Percentiles rank a stretch among this genome's conserved stretches.
These are phyloP conservation scores for Lodderomyces orthopsilosis DNA, from an alignment of 1,139 yeast genomes.

Conservation along the genomic window DNA sequence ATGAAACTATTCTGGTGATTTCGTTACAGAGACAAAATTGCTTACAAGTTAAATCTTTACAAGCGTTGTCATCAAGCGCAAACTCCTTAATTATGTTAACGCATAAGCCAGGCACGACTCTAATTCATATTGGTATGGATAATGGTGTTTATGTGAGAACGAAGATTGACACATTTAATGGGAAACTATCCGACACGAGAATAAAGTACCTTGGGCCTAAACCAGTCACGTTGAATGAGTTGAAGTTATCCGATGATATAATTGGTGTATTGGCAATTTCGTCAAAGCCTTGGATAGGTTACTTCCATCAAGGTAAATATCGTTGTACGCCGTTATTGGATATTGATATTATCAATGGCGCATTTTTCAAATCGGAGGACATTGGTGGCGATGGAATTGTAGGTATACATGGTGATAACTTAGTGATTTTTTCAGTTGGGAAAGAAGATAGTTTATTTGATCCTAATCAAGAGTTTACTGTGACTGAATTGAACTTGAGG, in stretches of 20 bases:
- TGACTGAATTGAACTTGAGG: conserved; percentile 42
- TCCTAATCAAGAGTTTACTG: conserved; percentile 45
- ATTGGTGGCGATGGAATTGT: conserved; percentile 61
- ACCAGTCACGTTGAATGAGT: conserved; percentile 51
- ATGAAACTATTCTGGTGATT: conserved; percentile 66
- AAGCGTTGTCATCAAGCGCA: conserved; percentile 63
- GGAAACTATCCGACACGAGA: conserved; percentile 64
- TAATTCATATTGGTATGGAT: conserved; percentile 73
- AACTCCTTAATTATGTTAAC: conserved; percentile 43
- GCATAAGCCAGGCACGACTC: conserved; percentile 11
- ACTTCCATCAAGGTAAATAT: conserved; percentile 24
- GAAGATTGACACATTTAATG: conserved; percentile 54
- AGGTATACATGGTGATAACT: conserved; percentile 52
- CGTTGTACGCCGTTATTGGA: conserved; percentile 44
- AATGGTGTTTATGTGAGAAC: conserved; percentile 79
- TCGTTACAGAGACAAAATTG: conserved; percentile 65
- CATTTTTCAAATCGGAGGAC: conserved; percentile 64
- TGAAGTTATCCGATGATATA: conserved; percentile 22
- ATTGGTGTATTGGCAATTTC: conserved; percentile 40
- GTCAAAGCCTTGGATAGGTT: conserved; percentile 41
- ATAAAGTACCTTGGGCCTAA: conserved; percentile 73
- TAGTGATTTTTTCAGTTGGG: conserved; percentile 63
- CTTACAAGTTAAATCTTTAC: conserved; percentile 61
- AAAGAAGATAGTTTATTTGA: conserved; percentile 26
- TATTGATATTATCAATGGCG: conserved; percentile 30